Evolutionary conservation across 2,329 filamentous ascomycete genomes (phyloP), one percentile per base, ranked within the genome.

Genomic region (Fusarium vanettenii): DNA sequence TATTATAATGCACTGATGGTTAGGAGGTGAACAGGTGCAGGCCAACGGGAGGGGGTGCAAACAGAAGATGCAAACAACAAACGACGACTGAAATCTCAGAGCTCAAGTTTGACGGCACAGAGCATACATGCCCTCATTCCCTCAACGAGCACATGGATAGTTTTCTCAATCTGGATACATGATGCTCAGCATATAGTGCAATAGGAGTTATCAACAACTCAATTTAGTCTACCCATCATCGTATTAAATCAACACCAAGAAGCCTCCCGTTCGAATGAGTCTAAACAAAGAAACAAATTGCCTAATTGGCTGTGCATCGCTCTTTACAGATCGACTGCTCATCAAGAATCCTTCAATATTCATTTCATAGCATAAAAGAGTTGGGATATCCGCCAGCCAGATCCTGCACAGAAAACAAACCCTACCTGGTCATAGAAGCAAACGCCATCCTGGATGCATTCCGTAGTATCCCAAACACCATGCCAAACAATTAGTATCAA

Each of bases 401-500:
- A 57, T 69, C 65, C 43, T 64, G 64, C 66, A 66, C 56, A 29
- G 61, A 66, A 66, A 62, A 65, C 55, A 66, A 52, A 48, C 10
- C 39, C 43, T 43, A 50, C 39, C 43, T 50, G 48, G 57, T 61
- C 66, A 31, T 59, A 43, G 60, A 50, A 71, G 55, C 55, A 70
- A 79, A 79, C 77, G 75, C 77, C 77, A 69, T 67, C 69, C 64
- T 67, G 56, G 68, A 75, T 79, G 70, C 75, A 75, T 64, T 59
- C 60, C 66, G 43, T 16, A 50, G n/a, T 62, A 74, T 60, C 41
- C 76, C 65, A 70, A 77, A 78, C 77, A 67, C 77, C 77, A 52
- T 76, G 66, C 74, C 70, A 74, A 66, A 63, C 10, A 70, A 59
- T n/a, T 39, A 61, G 50, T 39, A 67, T 37, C 39, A 68, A 48